Evolutionary conservation across 176 grass and related monocot genomes (phyloP).

Genomic region (Dactylis glomerata): DNA sequence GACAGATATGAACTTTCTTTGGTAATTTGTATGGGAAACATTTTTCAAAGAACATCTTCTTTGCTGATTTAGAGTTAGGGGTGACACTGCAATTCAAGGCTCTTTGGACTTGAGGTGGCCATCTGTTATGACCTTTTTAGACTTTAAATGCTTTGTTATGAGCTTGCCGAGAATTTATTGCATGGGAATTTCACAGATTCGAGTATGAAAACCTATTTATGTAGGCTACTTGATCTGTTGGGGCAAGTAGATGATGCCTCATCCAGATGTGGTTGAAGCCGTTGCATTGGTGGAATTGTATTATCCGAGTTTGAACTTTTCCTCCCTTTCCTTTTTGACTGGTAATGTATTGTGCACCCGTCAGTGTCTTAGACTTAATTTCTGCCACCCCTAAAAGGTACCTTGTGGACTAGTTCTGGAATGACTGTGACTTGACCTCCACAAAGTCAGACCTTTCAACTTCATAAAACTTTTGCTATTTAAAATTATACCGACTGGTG

Average conservation of each 20-base stretch:
- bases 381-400: conserved; percentile 12
- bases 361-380: background rate
- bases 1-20: background rate
- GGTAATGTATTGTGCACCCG: background rate
- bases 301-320: background rate
- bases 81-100: background rate
- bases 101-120: background rate
- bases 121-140: background rate
- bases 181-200: background rate
- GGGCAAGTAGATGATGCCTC: background rate
- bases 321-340: background rate
- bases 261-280: background rate
- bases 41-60: background rate
- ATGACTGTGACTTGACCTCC: background rate
- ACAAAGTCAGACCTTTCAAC: background rate
- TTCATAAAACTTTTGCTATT: conserved; percentile 18
- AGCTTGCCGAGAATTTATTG: background rate
- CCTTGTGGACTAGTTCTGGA: background rate
- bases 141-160: background rate
- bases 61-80: background rate
- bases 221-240: background rate
- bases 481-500: background rate
- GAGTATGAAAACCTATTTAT: background rate
- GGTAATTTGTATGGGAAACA: background rate
- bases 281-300: background rate